Evolutionary conservation across 1,284 basidiomycete species (phyloP).

Genomic region (Cutaneotrichosporon curvatum): DNA sequence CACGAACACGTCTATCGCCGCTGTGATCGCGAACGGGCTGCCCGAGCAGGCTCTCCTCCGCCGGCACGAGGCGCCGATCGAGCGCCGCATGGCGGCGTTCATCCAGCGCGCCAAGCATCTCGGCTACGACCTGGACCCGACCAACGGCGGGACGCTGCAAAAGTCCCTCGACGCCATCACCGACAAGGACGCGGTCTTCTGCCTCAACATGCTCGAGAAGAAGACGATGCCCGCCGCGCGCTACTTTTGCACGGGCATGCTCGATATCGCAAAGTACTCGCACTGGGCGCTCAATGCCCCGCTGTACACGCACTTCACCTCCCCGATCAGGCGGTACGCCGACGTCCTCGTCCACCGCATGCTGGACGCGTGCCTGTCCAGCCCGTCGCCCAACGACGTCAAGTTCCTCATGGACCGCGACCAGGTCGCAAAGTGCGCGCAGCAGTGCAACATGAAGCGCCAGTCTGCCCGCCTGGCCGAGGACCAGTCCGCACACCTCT

Average conservation of each 20-base stretch:
- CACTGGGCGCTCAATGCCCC: constrained; percentile 89
- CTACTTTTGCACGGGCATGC: constrained; percentile 98
- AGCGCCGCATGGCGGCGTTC: constrained; percentile 71
- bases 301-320: constrained; percentile 96
- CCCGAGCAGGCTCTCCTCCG: constrained; percentile 92
- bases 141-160: constrained; percentile 75
- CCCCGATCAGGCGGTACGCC: constrained; percentile 76
- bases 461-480: constrained; percentile 70
- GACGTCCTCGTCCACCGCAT: constrained; percentile 96
- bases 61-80: constrained; percentile 85
- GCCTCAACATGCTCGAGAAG: constrained; percentile 72
- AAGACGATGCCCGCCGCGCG: constrained; percentile 86
- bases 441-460: constrained; percentile 87
- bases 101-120: constrained; percentile 70
- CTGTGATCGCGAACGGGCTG: constrained; percentile 84
- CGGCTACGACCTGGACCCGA: constrained; percentile 73
- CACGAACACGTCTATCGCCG: constrained; percentile 82
- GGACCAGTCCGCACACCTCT: constrained; percentile 92
- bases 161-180: constrained; percentile 67
- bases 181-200: constrained; percentile 63
- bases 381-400: constrained; percentile 53
- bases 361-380: constrained; percentile 76
- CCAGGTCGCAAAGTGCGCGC: constrained; percentile 92
- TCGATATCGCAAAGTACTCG: constrained; percentile 95
- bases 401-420: constrained; percentile 97